A percentile compares a stretch with the other conserved stretches of the same genome.
Evolutionary conservation across 2,329 filamentous ascomycete genomes (phyloP).

Genomic region (Celoporthe dispersa): DNA sequence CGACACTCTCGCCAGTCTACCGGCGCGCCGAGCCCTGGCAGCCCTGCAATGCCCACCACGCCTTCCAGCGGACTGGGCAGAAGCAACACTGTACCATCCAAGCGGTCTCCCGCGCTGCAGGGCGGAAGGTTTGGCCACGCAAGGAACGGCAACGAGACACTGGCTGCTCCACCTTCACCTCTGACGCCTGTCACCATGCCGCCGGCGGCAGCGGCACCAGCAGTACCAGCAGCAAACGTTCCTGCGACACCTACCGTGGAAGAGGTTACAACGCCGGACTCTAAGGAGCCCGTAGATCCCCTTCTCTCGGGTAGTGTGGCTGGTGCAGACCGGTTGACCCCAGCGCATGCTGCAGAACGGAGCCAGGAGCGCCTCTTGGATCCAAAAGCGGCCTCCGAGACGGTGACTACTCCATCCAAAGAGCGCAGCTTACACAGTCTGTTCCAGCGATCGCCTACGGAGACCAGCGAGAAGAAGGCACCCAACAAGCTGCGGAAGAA

Average conservation of each 20-base stretch:
- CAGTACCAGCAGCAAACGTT: slow-evolving; percentile 40
- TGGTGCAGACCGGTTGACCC: slow-evolving; percentile 18
- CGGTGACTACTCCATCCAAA: slow-evolving; percentile 60
- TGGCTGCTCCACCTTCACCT: slow-evolving; percentile 39
- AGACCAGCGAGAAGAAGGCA: slow-evolving; percentile 67
- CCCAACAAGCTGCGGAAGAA: slow-evolving; percentile 95
- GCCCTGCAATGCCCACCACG: slow-evolving; percentile 58
- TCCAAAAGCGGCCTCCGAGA: slow-evolving; percentile 37
- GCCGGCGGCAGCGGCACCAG: slow-evolving; percentile 45
- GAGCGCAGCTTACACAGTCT: slow-evolving; percentile 72
- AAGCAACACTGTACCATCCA: slow-evolving; percentile 93
- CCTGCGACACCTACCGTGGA: slow-evolving; percentile 46
- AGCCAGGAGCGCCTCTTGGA: slow-evolving; percentile 56
- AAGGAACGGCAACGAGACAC: slow-evolving; percentile 35
- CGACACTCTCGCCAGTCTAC: slow-evolving; percentile 78
- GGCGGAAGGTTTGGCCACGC: slow-evolving; percentile 67
- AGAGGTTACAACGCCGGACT: slow-evolving; percentile 40
- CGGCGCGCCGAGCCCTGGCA: slow-evolving; percentile 71
- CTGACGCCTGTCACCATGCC: slow-evolving; percentile 44
- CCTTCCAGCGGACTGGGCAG: slow-evolving; percentile 61
- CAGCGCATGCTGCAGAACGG: slow-evolving; percentile 40
- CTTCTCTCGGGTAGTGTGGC: slow-evolving; percentile 8
- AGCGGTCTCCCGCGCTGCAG: slow-evolving; percentile 76
- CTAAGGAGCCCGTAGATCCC: slow-evolving; percentile 29
- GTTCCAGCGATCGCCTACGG: slow-evolving; percentile 70